Evolutionary conservation across 1,284 basidiomycete species (phyloP).

Genomic region (Salmacisia buchloeana): DNA sequence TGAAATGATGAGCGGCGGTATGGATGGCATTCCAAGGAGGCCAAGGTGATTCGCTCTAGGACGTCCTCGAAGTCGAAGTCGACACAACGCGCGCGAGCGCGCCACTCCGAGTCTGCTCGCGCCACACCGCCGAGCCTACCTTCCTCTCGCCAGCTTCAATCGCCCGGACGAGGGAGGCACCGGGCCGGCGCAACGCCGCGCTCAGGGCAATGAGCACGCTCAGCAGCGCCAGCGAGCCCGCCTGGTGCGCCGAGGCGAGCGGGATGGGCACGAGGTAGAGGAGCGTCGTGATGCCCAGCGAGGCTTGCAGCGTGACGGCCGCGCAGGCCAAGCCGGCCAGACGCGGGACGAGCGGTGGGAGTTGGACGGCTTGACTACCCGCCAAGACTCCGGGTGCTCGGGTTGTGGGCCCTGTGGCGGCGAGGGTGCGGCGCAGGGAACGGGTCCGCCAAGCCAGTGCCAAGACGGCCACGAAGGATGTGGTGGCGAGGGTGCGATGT

Average conservation of each 20-base stretch:
- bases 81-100: no score
- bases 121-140: no score
- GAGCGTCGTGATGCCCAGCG: constrained; percentile 84
- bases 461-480: constrained; percentile 25
- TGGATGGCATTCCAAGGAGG: no score
- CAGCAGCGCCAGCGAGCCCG: constrained; percentile 80
- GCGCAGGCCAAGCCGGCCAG: constrained; percentile 67
- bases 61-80: no score
- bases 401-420: no score
- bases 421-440: constrained; percentile 78
- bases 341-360: constrained; percentile 66
- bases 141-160: no score
- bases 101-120: no score
- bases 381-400: no score
- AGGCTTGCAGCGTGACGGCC: constrained; percentile 78
- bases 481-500: constrained; percentile 74
- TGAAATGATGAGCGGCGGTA: no score
- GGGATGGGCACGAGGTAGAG: constrained; percentile 89
- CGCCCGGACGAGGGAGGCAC: constrained; percentile 57
- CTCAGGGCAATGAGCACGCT: constrained; percentile 76
- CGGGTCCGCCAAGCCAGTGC: constrained; percentile 15
- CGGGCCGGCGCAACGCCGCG: constrained; percentile 67
- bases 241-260: constrained; percentile 88
- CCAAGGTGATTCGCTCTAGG: no score
- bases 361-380: constrained; percentile 16